A percentile compares a stretch with the other conserved stretches of the same genome.
Conservation (phyloP, 148 eudicot genomes). For the Chenopodium suecicum region DNA sequence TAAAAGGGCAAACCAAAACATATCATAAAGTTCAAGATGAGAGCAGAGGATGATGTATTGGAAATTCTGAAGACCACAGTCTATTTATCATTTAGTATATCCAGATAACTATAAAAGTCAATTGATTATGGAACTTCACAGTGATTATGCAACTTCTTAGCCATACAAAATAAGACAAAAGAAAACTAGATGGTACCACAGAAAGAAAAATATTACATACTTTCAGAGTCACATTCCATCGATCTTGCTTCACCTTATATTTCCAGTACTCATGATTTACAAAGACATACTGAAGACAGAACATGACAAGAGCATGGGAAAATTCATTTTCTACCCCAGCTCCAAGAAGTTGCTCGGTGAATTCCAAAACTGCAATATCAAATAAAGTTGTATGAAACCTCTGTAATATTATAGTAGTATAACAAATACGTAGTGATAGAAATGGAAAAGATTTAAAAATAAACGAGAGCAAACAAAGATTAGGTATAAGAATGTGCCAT, state of each 20-base stretch:
- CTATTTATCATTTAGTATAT: neutral
- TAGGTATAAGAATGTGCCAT: neutral
- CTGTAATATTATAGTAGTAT: neutral
- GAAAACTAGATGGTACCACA: neutral
- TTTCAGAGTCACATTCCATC: constrained; percentile 91
- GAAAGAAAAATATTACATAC: constrained; percentile 38
- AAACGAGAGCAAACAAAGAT: neutral
- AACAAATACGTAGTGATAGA: neutral
- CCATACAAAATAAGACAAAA: neutral
- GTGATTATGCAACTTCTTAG: neutral
- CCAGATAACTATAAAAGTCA: neutral
- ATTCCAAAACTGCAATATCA: constrained; percentile 69
- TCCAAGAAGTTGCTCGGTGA: constrained; percentile 71
- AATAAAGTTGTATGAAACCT: neutral
- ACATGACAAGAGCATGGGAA: constrained; percentile 64
- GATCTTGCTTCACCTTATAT: constrained; percentile 83
- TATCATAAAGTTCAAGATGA: neutral
- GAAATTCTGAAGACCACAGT: neutral
- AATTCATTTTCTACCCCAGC: constrained; percentile 79
- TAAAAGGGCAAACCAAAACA: neutral
- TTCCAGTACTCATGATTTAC: constrained; percentile 89
- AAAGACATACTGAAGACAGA: constrained; percentile 84
- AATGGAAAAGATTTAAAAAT: neutral
- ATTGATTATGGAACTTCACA: no score
- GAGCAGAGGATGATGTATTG: neutral